Evolutionary conservation across 306 rosid species (phyloP).

Genomic region (Comarum palustre): DNA sequence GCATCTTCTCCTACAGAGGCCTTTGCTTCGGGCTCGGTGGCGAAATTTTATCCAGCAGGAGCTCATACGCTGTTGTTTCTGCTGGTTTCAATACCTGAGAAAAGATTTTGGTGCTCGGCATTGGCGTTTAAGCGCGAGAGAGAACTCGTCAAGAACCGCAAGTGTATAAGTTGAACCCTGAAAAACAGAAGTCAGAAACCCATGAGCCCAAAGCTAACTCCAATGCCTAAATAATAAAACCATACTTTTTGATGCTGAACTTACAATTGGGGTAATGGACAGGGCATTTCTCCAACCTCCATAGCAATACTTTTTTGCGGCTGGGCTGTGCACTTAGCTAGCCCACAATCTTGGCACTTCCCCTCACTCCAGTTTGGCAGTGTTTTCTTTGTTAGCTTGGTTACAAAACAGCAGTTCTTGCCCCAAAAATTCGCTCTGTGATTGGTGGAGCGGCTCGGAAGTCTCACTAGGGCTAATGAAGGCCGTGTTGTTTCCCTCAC

Average conservation of each 20-base stretch:
- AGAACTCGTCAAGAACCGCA: neutral
- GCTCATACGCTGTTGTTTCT: slow-evolving; percentile 1
- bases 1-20: slow-evolving; percentile 39
- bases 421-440: neutral
- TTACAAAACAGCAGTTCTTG: neutral
- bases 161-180: slow-evolving; percentile 34
- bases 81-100: neutral
- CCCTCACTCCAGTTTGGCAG: neutral
- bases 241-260: slow-evolving; percentile 24
- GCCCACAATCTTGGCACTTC: neutral
- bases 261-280: slow-evolving; percentile 59
- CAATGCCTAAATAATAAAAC: neutral
- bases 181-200: neutral
- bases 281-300: slow-evolving; percentile 5
- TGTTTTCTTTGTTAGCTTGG: neutral
- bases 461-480: neutral
- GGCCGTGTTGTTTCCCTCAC: neutral
- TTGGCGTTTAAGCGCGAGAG: neutral
- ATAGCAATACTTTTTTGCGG: neutral
- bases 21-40: slow-evolving; percentile 57
- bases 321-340: neutral
- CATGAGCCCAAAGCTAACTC: slow-evolving; percentile 6
- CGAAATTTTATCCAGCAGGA: slow-evolving; percentile 42
- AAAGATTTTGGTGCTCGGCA: neutral
- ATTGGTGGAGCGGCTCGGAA: neutral